Evolutionary conservation across 352 stramenopile species (phyloP).

Genomic region (Phytophthora tentaculata): DNA sequence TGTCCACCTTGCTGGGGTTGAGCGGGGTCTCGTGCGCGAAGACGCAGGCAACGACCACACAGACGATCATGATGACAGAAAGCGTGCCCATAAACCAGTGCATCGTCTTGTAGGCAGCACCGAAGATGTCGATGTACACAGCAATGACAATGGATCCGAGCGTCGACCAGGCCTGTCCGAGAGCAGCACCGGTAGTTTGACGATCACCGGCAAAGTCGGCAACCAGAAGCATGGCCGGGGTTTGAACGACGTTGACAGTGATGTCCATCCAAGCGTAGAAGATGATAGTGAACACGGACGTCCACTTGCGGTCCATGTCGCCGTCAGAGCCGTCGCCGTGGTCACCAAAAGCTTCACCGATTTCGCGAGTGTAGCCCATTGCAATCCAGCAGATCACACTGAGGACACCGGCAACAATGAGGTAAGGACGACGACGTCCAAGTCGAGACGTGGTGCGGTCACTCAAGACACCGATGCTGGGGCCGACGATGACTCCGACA

Average conservation of each 20-base stretch:
- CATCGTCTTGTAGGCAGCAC: slow-evolving; percentile 46
- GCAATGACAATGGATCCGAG: slow-evolving; percentile 31
- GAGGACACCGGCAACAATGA: slow-evolving; percentile 43
- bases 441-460: slow-evolving; percentile 45
- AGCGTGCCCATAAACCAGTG: slow-evolving; percentile 47
- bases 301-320: slow-evolving; percentile 30
- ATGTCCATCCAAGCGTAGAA: slow-evolving; percentile 44
- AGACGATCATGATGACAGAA: slow-evolving; percentile 47
- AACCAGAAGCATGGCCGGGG: slow-evolving; percentile 30
- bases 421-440: slow-evolving; percentile 46
- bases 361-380: slow-evolving; percentile 57
- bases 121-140: slow-evolving; percentile 53
- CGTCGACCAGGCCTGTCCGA: slow-evolving; percentile 49
- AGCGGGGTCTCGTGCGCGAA: slow-evolving; percentile 45
- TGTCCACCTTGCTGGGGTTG: slow-evolving; percentile 24
- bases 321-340: slow-evolving; percentile 8
- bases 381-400: slow-evolving; percentile 55
- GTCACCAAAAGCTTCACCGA: slow-evolving; percentile 33
- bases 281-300: slow-evolving; percentile 33
- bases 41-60: slow-evolving; percentile 33
- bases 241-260: slow-evolving; percentile 38
- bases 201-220: slow-evolving; percentile 57
- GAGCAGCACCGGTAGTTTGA: slow-evolving; percentile 50
- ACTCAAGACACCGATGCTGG: slow-evolving; percentile 38
- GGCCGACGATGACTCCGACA: slow-evolving; percentile 32